phyloP scores from a whole-genome alignment of 2,329 filamentous ascomycete species.

The Calonectria pauciramosa region DNA sequence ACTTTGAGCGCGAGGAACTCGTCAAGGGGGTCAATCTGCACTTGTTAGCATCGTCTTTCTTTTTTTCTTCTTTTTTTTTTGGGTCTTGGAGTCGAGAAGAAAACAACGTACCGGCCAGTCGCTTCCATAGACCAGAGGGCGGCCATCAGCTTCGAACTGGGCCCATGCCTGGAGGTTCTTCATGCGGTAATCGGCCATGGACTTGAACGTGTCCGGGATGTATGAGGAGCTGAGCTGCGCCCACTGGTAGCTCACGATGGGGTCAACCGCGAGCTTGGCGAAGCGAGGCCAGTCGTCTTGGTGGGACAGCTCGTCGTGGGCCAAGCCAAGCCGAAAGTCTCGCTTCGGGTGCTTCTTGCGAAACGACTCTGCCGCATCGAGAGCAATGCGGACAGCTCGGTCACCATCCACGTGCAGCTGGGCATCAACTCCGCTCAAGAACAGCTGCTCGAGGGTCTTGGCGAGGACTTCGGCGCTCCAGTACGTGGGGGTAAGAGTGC shows the following conservation, averaged over 20 bases:
- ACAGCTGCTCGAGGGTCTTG: slow-evolving; percentile 41
- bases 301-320: slow-evolving; percentile 35
- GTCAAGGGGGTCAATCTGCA: slow-evolving; percentile 37
- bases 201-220: slow-evolving; percentile 32
- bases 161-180: slow-evolving; percentile 45
- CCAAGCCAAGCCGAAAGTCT: slow-evolving; percentile 34
- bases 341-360: slow-evolving; percentile 25
- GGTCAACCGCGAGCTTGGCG: slow-evolving; percentile 34
- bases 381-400: slow-evolving; percentile 40
- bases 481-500: slow-evolving; percentile 44
- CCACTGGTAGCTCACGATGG: slow-evolving; percentile 39
- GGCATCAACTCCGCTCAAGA: slow-evolving; percentile 37
- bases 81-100: rapidly evolving
- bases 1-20: slow-evolving; percentile 39
- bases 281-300: slow-evolving; percentile 37
- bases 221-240: slow-evolving; percentile 34
- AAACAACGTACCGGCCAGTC: slow-evolving; percentile 35
- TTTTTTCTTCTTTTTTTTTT: too few species aligned
- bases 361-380: slow-evolving; percentile 41
- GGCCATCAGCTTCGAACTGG: slow-evolving; percentile 26
- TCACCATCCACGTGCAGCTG: slow-evolving; percentile 45
- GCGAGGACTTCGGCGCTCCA: slow-evolving; percentile 41
- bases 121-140: slow-evolving; percentile 30
- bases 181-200: slow-evolving; percentile 29
- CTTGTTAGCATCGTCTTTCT: neutral